A percentile compares a stretch with the other conserved stretches of the same genome.
These are phyloP conservation scores for Penicillium pulvis DNA, from an alignment of 495 filamentous ascomycete genomes.

Conservation along the genomic window DNA sequence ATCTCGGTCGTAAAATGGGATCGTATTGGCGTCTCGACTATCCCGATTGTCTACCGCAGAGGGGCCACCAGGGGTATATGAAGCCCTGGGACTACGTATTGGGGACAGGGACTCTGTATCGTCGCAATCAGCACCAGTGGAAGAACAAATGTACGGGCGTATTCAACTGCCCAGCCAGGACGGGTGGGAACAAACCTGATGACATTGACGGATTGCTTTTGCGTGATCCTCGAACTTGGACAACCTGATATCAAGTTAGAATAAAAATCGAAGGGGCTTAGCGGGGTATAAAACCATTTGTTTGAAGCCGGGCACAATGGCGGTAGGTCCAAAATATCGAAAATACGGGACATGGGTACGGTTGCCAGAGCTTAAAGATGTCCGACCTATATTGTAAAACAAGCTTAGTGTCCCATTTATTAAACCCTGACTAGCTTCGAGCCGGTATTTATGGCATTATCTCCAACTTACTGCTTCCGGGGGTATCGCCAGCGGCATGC, in stretches of 20 bases:
- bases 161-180: neutral
- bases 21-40: conserved; percentile 60
- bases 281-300: conserved; percentile 64
- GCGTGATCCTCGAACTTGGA: conserved; percentile 64
- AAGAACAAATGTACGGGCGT: neutral
- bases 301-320: conserved; percentile 90
- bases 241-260: conserved; percentile 39
- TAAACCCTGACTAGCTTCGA: neutral
- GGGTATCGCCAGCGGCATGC: conserved; percentile 34
- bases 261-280: neutral
- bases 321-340: conserved; percentile 83
- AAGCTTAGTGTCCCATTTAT: conserved; percentile 20
- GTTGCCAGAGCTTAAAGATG: conserved; percentile 41
- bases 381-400: conserved; percentile 30
- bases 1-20: conserved; percentile 77
- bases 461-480: conserved; percentile 42
- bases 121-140: conserved; percentile 8
- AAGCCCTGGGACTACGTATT: conserved; percentile 36
- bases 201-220: conserved; percentile 52
- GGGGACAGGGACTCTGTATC: conserved; percentile 39
- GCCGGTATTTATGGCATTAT: neutral
- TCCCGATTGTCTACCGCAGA: conserved; percentile 41
- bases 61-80: conserved; percentile 26
- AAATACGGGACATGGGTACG: conserved; percentile 82
- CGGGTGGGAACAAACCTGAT: conserved; percentile 36